These are phyloP conservation scores for Filosporella fistucella DNA, from an alignment of 495 filamentous ascomycete species.

Conservation along the genomic window DNA sequence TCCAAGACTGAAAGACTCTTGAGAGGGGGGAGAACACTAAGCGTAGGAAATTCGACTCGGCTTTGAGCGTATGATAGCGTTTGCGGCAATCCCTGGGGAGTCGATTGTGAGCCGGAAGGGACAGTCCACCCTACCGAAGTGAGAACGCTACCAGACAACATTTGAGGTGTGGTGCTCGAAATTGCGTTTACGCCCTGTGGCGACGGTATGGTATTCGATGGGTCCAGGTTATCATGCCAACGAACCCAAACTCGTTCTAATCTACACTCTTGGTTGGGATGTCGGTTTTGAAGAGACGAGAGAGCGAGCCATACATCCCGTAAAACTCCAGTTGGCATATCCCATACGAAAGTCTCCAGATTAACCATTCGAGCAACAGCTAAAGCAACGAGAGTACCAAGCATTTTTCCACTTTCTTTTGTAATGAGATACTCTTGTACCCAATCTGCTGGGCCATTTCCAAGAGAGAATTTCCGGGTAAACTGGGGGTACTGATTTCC, in stretches of 20 bases:
- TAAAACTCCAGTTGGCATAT: conserved; percentile 90
- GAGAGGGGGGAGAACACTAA: conserved; percentile 79
- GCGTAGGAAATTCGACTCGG: conserved; percentile 74
- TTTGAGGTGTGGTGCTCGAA: conserved; percentile 21
- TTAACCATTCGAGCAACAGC: conserved; percentile 83
- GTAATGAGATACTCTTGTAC: conserved; percentile 83
- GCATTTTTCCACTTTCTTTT: conserved; percentile 90
- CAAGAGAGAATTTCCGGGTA: conserved; percentile 84
- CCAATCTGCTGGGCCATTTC: conserved; percentile 80
- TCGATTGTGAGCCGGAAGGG: conserved; percentile 21
- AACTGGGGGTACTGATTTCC: conserved; percentile 83
- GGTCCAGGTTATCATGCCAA: conserved; percentile 73
- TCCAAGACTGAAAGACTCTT: conserved; percentile 80
- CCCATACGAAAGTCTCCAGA: conserved; percentile 90
- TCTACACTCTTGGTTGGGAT: conserved; percentile 56
- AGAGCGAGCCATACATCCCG: conserved; percentile 86
- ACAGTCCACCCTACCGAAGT: conserved; percentile 38
- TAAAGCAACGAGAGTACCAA: conserved; percentile 84
- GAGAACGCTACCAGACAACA: conserved; percentile 35
- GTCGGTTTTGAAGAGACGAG: conserved; percentile 62
- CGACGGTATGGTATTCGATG: conserved; percentile 21
- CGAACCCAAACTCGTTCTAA: conserved; percentile 81
- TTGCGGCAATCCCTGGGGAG: conserved; percentile 15
- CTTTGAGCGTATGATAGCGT: conserved; percentile 34
- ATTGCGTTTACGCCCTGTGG: conserved; percentile 13